Evolutionary conservation across 1,139 yeast genomes (phyloP), one percentile per base, ranked within the genome.

Genomic region (Protomyces macrosporus): DNA sequence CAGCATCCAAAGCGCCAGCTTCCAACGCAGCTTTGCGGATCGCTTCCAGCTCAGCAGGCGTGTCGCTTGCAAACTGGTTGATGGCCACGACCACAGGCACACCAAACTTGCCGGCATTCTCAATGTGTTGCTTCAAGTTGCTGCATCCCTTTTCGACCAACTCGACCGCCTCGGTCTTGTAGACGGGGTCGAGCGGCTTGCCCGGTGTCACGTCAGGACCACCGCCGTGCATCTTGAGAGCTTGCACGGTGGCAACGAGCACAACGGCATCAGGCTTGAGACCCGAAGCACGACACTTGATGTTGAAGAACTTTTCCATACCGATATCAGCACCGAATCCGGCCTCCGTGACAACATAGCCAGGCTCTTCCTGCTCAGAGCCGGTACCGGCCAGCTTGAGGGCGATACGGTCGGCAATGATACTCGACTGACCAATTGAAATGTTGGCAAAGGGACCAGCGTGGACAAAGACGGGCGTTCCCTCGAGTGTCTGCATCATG

Each of bases 281-380:
- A 2, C 97, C 98, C 6, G 96, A 87, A 37, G 95, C 84, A 75
- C 98, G 85, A 78, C 97, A 90, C 79, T 93, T 93, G 78, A 93
- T 93, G 80, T 93, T 91, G 77, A 91, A 84, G 79, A 93, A 93
- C 75, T 98, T 84, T 79, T 93, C 98, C 74, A 98, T 98, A 74
- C 98, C 98, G 97, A 93, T 93, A 64, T 98, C 93, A 82, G 93
- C 91, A 77, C 93, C 98, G 79, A 93, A 93, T 67, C 98, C 98
- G 45, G 98, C 98, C 77, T 91, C 98, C 60, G 98, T 91, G 65
- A 91, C 91, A 67, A 91, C 98, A 74, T 86, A 91, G 70, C 98
- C 98, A 70, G 87, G 84, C 74, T 86, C 84, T 73, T 82, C 82
- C 68, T 81, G 83, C 66, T 79, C 77, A 72, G 81, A 74, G 68